Base-by-base conservation (phyloP, 1,284 basidiomycete genomes). In the Hypsizygus ulmarius region DNA sequence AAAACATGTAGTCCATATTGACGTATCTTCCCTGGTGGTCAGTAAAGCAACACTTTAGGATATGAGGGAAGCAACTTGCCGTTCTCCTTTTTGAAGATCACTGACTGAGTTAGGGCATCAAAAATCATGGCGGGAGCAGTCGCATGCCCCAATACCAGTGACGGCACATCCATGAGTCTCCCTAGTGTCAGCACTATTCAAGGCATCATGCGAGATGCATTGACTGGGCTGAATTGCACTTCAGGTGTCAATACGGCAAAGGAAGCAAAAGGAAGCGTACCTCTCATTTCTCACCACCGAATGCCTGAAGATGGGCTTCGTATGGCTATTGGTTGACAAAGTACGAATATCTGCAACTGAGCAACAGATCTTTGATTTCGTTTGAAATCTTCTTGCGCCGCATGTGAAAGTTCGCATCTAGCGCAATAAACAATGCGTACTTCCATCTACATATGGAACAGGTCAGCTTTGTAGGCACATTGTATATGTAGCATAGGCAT, bases 1-100 rank as follows among this genome's bases (percentile, higher is more conserved):
- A 55, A 28, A 68, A 57, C 3, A 64, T 19, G 48, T 59, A 70
- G 37, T 70, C 65, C 52, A 65, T 65, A 33, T 66, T 66, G 6
- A 59, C 34, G 48, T 66, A 68, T 45, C 66, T 68, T 49, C n/a
- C 29, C 9, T 35, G 21, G 6, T 32, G 15, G 27, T 16, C 42
- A 15, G 28, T 33, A 30, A 45, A 3, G 10, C 8, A 15, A 35
- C 33, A 29, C 12, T 11, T n/a, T 29, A 32, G 27, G 36, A 30
- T 6, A 37, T 30, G 19, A 11, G 25, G 14, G 19, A 25, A n/a
- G n/a, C n/a, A 16, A 50, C 49, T 14, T 51, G 61, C 64, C 57
- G 28, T 53, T 66, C 59, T 1, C 61, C 59, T 38, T 59, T 59
- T 29, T 61, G 55, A 1, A 66, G 34, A 50, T 63, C 57, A 19